phyloP scores from a whole-genome alignment of 2,329 filamentous ascomycete species.

The Chaetothyriales sp. region DNA sequence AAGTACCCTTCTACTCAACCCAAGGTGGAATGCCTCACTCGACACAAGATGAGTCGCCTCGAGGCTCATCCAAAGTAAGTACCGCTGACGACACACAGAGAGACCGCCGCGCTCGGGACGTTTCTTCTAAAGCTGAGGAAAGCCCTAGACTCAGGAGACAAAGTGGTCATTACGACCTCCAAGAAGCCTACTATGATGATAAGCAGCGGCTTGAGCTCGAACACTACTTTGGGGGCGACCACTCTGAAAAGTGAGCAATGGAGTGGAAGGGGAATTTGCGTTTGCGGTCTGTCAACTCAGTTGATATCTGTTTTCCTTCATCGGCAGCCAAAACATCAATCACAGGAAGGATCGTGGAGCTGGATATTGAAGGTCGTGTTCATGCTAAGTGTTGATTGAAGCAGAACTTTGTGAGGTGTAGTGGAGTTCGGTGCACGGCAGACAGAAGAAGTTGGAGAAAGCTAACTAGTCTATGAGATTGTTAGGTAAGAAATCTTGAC shows the following conservation, averaged over 20 bases:
- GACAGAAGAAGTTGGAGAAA: too few species aligned
- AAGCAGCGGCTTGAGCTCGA: neutral
- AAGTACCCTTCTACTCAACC: neutral
- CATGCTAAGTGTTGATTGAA: too few species aligned
- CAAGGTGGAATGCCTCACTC: neutral
- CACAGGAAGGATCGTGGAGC: too few species aligned
- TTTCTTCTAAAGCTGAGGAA: neutral
- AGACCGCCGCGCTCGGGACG: neutral
- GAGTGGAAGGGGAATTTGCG: too few species aligned
- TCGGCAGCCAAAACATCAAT: too few species aligned
- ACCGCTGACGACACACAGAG: neutral
- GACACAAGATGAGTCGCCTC: neutral
- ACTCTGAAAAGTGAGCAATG: neutral
- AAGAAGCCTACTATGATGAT: neutral
- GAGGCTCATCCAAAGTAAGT: neutral
- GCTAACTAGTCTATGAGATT: too few species aligned
- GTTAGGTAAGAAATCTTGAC: too few species aligned
- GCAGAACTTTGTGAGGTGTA: too few species aligned
- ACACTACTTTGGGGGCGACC: neutral
- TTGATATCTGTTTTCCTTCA: neutral
- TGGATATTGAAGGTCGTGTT: neutral
- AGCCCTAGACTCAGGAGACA: neutral
- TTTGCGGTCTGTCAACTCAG: too few species aligned
- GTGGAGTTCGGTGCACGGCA: too few species aligned
- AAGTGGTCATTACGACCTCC: neutral